Base-by-base conservation (phyloP, 495 filamentous ascomycete genomes). In the Jackrogersella minutella region DNA sequence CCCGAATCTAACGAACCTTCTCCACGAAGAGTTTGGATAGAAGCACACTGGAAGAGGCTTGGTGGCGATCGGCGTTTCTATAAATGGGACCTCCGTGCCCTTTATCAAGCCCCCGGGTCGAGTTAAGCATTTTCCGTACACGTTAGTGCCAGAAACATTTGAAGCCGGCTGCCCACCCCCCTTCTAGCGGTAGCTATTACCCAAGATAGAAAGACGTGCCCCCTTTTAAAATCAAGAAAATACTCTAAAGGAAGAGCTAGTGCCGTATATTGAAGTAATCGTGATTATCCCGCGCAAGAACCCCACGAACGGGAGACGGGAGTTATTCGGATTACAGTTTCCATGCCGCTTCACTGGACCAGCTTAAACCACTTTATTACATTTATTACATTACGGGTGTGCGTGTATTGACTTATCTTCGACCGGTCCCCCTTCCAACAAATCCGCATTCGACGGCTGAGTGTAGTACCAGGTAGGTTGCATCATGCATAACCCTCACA, bases 401-500 rank as follows among this genome's bases (percentile, higher is more conserved):
- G 66, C 49, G 60, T n/a, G 30, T 69, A 60, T 52, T 24, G 41
- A 7, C 9, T 11, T 24, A 49, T 43, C 24, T n/a, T 57, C 21
- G 39, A 50, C 46, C 46, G 28, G 49, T 33, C 49, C n/a, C n/a
- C n/a, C 31, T 51, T 51, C 57, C 22, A 44, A 61, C 26, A 53
- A 46, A 19, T 17, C 37, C 37, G n/a, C n/a, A n/a, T n/a, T 34
- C 36, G 28, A 21, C 28, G 24, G 49, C 30, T 36, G 49, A 52
- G 31, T 22, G 49, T n/a, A 30, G 26, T 30, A 30, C 26, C 7
- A 30, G 26, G 26, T 52, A 69, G 47, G 66, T 69, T 64, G 56
- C 66, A 69, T 64, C 56, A 64, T 65, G 66, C 66, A 64, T 69
- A 44, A 62, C 51, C 56, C 61, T 69, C 66, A 61, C 61, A 64